Conservation (phyloP, 2,329 filamentous ascomycete genomes). For the Hypoxylon sp. region DNA sequence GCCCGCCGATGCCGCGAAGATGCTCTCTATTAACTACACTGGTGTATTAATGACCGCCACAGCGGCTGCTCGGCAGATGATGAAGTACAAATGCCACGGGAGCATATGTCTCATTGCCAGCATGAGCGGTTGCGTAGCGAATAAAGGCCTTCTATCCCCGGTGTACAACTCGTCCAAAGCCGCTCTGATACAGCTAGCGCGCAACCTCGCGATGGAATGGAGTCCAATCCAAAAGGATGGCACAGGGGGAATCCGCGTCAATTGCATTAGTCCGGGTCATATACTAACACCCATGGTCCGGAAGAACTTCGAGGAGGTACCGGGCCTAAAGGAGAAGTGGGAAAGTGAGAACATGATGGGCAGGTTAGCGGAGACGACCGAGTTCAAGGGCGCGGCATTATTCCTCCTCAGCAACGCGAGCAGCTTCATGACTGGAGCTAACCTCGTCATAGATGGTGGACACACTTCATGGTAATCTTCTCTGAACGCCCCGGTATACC, state of each 20-base stretch:
- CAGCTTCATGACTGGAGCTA: constrained; percentile 66
- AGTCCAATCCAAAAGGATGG: constrained; percentile 60
- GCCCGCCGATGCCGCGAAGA: constrained; percentile 69
- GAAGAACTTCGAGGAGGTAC: constrained; percentile 77
- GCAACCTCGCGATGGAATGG: constrained; percentile 77
- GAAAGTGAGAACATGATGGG: constrained; percentile 82
- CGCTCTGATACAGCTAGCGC: constrained; percentile 73
- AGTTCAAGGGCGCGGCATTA: constrained; percentile 73
- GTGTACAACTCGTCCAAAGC: constrained; percentile 78
- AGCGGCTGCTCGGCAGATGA: constrained; percentile 76
- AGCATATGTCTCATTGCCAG: constrained; percentile 72
- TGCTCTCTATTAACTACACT: constrained; percentile 79
- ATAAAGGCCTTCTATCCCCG: constrained; percentile 73
- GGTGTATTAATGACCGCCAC: constrained; percentile 80
- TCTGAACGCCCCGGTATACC: background rate
- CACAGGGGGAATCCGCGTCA: constrained; percentile 74
- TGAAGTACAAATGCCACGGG: constrained; percentile 65
- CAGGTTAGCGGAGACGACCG: constrained; percentile 69
- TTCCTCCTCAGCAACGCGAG: constrained; percentile 75
- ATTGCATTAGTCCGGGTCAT: constrained; percentile 78
- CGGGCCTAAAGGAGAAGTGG: constrained; percentile 73
- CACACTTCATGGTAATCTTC: constrained; percentile 43
- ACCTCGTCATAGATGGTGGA: constrained; percentile 45
- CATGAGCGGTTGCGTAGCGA: constrained; percentile 68
- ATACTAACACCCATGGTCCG: constrained; percentile 81